Base-by-base conservation (phyloP, 305 asterid species). In the Fraxinus nigra region DNA sequence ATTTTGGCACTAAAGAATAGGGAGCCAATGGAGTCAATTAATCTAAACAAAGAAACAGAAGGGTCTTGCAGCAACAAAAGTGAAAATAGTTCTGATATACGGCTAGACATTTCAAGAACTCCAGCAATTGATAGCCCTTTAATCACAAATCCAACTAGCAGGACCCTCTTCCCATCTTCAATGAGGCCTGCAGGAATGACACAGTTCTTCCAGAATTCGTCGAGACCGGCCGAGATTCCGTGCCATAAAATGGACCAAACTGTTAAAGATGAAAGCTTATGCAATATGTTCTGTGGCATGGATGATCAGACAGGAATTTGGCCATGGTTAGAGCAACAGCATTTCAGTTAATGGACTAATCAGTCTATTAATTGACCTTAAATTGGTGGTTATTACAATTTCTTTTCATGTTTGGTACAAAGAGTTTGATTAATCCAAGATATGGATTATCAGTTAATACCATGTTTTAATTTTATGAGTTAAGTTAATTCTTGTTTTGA, bases 21-120 rank as follows among this genome's bases (percentile, higher is more conserved):
- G 82, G 93, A 91, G 80, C 88, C 95, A 86, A 88, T 90, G 46
- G 93, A 88, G 67, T 89, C 92, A 14, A 92, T 92, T 73, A 91
- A 90, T 87, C 90, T 91, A 86, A 90, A 91, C 92, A 91, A 91
- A 80, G 95, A 92, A 81, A 92, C 94, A 78, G 94, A 92, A 84
- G 94, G 93, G 0, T 90, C 92, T 6, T 82, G 90, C 89, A 92
- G 94, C 51, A 92, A 90, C 79, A 87, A 90, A 82, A 89, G 92
- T 74, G 94, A 90, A 79, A 90, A 90, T 91, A 92, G 90, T 75
- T 90, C 93, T 16, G 93, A 91, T 73, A 87, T 91, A 80, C 90
- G 88, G 89, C 86, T 90, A 2, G 90, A 87, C 5, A 86, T 88
- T 13, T 88, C 93, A 30, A 91, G 82, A 65, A 85, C 78, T 86